Conservation (phyloP, 176 grass and related monocot species). For the Carex myosuroides region DNA sequence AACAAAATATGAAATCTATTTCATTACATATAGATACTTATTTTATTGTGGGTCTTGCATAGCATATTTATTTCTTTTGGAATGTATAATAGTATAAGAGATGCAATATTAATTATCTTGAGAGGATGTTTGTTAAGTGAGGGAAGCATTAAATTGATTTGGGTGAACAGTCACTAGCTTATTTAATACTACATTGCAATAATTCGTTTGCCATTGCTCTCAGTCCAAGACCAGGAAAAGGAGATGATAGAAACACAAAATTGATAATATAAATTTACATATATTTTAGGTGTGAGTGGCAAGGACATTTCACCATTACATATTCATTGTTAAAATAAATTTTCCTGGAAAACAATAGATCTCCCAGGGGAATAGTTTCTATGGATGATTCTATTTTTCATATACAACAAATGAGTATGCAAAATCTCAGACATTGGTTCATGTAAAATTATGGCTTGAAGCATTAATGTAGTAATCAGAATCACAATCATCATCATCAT, state of each 20-base stretch:
- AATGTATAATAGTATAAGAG: background rate
- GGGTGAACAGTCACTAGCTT: slow-evolving; percentile 13
- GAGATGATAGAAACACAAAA: background rate
- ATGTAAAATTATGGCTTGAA: background rate
- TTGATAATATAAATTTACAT: background rate
- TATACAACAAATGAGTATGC: background rate
- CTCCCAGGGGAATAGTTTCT: background rate
- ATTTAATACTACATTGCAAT: slow-evolving; percentile 16
- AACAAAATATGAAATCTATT: background rate
- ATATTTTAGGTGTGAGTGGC: background rate
- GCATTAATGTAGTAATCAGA: background rate
- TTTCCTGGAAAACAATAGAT: background rate
- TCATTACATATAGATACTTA: background rate
- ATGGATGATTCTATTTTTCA: background rate
- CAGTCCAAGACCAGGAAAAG: slow-evolving; percentile 11
- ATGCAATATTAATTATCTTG: background rate
- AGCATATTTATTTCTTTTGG: background rate
- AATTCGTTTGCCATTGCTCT: slow-evolving; percentile 15
- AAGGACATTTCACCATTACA: background rate
- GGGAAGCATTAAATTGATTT: slow-evolving; percentile 25
- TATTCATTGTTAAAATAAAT: background rate
- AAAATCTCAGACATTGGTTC: background rate
- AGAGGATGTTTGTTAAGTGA: slow-evolving; percentile 25
- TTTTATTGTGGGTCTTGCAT: background rate
- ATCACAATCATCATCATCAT: background rate